Evolutionary conservation across 164 flowering plant genomes (phyloP).

Genomic region (Pachysandra terminalis): DNA sequence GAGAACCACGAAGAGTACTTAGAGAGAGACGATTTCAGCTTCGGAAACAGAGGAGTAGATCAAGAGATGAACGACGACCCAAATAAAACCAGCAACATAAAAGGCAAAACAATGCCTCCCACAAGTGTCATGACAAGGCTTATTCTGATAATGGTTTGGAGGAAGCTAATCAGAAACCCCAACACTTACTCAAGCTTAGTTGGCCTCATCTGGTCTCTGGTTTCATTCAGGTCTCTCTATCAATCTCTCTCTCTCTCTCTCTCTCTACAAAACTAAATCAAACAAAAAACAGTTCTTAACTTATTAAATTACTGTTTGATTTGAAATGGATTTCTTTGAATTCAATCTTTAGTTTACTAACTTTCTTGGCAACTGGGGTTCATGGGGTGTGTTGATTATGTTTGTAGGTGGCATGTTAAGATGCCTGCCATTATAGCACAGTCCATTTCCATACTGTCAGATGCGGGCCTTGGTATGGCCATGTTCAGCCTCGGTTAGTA

Average conservation of each 20-base stretch:
- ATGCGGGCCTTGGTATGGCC: constrained; percentile 99
- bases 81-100: constrained; percentile 36
- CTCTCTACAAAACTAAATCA: not conserved
- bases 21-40: constrained; percentile 73
- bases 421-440: constrained; percentile 84
- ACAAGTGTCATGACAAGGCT: constrained; percentile 92
- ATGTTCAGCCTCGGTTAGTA: constrained; percentile 96
- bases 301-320: not conserved
- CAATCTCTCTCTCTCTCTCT: too few species aligned
- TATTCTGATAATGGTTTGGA: constrained; percentile 94
- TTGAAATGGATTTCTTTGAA: not conserved
- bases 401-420: constrained; percentile 68
- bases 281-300: constrained; percentile 11
- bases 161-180: constrained; percentile 88
- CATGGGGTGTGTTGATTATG: not conserved
- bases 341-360: not conserved
- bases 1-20: constrained; percentile 45
- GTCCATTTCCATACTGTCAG: constrained; percentile 91
- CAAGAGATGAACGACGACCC: constrained; percentile 32
- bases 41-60: constrained; percentile 55
- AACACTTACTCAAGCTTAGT: constrained; percentile 92
- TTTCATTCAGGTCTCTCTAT: constrained; percentile 60
- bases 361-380: constrained; percentile 5
- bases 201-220: constrained; percentile 85
- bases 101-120: constrained; percentile 70